Evolutionary conservation across 2,329 filamentous ascomycete species (phyloP), one percentile per base, ranked within the genome.

Genomic region (Fusarium setosum): DNA sequence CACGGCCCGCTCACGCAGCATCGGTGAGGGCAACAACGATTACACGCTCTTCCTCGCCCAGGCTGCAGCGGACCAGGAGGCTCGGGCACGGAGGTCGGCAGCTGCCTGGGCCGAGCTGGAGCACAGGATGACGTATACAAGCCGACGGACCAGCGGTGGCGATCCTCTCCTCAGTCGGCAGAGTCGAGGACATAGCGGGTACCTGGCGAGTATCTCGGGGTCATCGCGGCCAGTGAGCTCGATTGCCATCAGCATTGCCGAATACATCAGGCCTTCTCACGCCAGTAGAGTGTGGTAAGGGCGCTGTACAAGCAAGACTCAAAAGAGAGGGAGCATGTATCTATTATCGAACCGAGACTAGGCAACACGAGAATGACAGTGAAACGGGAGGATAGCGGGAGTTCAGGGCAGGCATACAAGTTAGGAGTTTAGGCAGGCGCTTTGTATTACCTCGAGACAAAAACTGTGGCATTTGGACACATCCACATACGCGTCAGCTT

Each of bases 31-130:
- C 3, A 61, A 61, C 40, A 65, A 59, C 12, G 73, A 75, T 58
- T 74, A 72, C 47, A 59, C 61, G 3, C 42, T 63, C 24, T 74
- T 74, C 58, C 47, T 72, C 11, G 63, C 59, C 20, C 58, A 67
- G n/a, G 67, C 67, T 6, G 35, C 67, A 17, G 61, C 44, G 21
- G 32, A 47, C 15, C 17, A 53, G 10, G 51, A 59, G 24, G 32
- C 59, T 5, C 47, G 61, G 21, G 54, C 26, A 15, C 48, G 49
- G 32, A 62, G 42, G 18, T 68, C 65, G n/a, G 61, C 58, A 26
- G 51, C 65, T 21, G 65, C 65, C 10, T 68, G 65, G 65, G 58
- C 58, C 21, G 65, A 68, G 42, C 42, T 68, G 15, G 65, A 68
- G 20, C 50, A 66, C 2, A 60, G 61, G 12, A 23, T 61, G 10